Base-by-base conservation (phyloP, 306 rosid genomes). In the Cicer arietinum region DNA sequence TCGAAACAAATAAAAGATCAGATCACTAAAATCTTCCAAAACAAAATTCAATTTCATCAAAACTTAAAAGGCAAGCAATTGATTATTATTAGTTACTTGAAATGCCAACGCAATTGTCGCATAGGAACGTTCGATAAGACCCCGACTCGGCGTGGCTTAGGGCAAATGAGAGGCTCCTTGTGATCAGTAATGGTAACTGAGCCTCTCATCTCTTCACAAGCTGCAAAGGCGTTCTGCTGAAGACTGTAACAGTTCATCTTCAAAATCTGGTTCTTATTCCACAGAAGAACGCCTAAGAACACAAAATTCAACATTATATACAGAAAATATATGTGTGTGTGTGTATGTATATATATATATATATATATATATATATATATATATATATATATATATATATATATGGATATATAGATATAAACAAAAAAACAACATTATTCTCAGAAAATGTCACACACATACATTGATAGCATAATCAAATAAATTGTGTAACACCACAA, bases 91-190 rank as follows among this genome's bases (percentile, higher is more conserved):
- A 74, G 0, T 54, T 84, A 91, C 96, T 84, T 87, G 78, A 79
- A 76, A 77, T 87, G 88, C 92, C 85, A 87, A 77, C 91, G 82
- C 59, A 87, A 75, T 64, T 89, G 86, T 81, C 86, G 74, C 40
- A 72, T 22, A 20, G 80, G 79, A 82, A 69, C 47, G 70, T 79
- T 88, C 13, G 89, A 71, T 69, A 88, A 76, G 74, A 85, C 80
- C 41, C 92, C 96, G 2, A 92, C 88, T 37, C 96, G 88, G 16
- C 94, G 83, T 40, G 98, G 96, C 84, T 89, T 88, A 11, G 98
- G 98, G 77, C 94, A 92, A 75, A 89, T 82, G 76, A 89, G 80
- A 53, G 92, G 73, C 48, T 88, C 91, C 83, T 80, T 86, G 79
- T 75, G 88, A 80, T 90, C 91, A 64, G 74, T 54, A 41, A 30